Evolutionary conservation across 331 rosid genomes (phyloP), one percentile per base, ranked within the genome.

Genomic region (Erythrophleum ivorense): DNA sequence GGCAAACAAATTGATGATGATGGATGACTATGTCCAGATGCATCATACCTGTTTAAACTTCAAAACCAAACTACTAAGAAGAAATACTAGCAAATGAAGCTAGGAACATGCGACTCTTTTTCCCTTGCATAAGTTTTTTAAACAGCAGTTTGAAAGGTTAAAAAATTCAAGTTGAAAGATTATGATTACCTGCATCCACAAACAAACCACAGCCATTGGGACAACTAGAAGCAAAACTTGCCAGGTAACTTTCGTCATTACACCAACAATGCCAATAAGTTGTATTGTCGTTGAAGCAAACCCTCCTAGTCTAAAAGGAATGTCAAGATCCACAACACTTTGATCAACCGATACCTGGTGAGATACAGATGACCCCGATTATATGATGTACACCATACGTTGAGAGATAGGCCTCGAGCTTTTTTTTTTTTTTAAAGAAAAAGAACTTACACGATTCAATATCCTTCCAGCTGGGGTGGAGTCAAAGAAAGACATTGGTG

Each of bases 401-500:
- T 15, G 14, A 64, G 46, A 52, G 78, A 79, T 11, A 40, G 36
- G 34, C 53, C 21, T 21, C 60, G 43, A 76, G 24, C 8, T 73
- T 7, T 48, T 21, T 24, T 18, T n/a, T 46, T 48, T 46, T 29
- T 48, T 3, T 12, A 24, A 69, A 6, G 41, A 1, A 19, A 71
- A 46, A 73, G 60, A 79, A 88, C 88, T 73, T 88, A 96, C 99
- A 48, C 99, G 97, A 79, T 96, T 96, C 94, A 96, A 91, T 84
- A 96, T 92, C 85, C 99, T 91, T 80, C 99, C 99, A 21, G 99
- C 94, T 58, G 99, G 99, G 41, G 99, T 96, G 65, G 98, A 96
- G 84, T 96, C 99, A 77, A 96, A 96, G 93, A 96, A 96, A 78
- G 97, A 96, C 99, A 94, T 96, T 1, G 99, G 99, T 72, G 99